A percentile compares a stretch with the other conserved stretches of the same genome.
These are phyloP conservation scores for Rhizopogon vesiculosus DNA, from an alignment of 768 basidiomycete genomes.

Conservation along the genomic window DNA sequence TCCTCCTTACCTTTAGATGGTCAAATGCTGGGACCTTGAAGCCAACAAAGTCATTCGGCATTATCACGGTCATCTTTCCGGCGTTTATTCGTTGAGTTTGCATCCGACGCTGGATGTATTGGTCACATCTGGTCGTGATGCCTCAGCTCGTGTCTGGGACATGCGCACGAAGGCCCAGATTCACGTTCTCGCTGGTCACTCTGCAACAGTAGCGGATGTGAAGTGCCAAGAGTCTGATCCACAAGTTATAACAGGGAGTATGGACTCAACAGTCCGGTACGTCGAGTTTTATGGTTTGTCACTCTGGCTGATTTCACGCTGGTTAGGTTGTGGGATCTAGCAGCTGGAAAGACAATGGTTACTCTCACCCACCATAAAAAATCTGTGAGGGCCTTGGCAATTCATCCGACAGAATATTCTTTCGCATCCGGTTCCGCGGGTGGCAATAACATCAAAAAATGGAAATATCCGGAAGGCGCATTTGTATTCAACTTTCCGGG, in stretches of 20 bases:
- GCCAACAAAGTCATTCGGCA: slow-evolving; percentile 98
- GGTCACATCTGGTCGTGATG: no score
- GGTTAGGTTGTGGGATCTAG: slow-evolving; percentile 89
- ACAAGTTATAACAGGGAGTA: slow-evolving; percentile 95
- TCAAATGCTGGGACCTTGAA: slow-evolving; percentile 99
- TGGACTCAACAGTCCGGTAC: slow-evolving; percentile 94
- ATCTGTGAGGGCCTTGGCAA: no score
- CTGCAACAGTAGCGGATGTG: slow-evolving; percentile 92
- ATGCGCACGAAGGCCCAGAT: slow-evolving; percentile 98
- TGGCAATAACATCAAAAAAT: slow-evolving; percentile 99
- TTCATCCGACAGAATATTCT: slow-evolving; percentile 92
- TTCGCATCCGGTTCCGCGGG: slow-evolving; percentile 95
- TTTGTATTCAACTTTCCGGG: slow-evolving; percentile 97
- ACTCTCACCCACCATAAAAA: no score
- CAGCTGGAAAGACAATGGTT: slow-evolving; percentile 94
- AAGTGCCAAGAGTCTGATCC: slow-evolving; percentile 97
- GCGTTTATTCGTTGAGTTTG: no score
- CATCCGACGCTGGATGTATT: no score
- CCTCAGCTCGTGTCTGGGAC: slow-evolving; percentile 97
- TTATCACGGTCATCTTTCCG: slow-evolving; percentile 97
- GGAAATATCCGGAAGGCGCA: slow-evolving; percentile 95
- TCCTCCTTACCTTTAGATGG: slow-evolving; percentile 64
- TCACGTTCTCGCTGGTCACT: slow-evolving; percentile 90
- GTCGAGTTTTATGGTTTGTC: slow-evolving; percentile 15
- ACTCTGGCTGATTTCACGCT: no score